Conservation (phyloP, 495 filamentous ascomycete genomes). For the Tuber calosporum region DNA sequence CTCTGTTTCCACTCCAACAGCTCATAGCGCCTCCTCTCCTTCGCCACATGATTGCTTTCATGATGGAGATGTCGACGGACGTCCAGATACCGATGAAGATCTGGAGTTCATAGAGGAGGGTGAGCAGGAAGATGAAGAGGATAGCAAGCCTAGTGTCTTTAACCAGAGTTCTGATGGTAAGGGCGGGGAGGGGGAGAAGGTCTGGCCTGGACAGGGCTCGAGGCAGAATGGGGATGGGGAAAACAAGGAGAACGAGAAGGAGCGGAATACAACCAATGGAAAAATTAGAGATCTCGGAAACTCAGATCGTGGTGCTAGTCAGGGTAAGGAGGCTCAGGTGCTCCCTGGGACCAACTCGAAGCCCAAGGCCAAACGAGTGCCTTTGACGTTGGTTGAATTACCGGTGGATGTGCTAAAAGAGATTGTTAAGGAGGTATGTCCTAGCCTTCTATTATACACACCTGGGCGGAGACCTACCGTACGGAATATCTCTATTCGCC, state of each 20-base stretch:
- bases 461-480: background rate
- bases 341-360: background rate
- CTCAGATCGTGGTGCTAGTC: background rate
- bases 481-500: conserved; percentile 1
- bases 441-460: conserved; percentile 19
- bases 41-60: conserved; percentile 17
- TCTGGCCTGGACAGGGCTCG: conserved; percentile 3
- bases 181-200: background rate
- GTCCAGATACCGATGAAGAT: conserved; percentile 31
- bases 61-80: conserved; percentile 27
- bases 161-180: background rate
- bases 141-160: conserved; percentile 8
- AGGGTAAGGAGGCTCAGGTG: conserved; percentile 15
- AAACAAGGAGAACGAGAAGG: background rate
- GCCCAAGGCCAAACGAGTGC: conserved; percentile 37
- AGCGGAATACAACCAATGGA: background rate
- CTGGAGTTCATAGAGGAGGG: conserved; percentile 21
- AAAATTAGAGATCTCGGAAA: background rate
- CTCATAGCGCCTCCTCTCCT: background rate
- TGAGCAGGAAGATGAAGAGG: conserved; percentile 15
- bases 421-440: conserved; percentile 76
- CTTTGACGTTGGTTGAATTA: conserved; percentile 61
- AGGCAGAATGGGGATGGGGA: conserved; percentile 4
- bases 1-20: background rate
- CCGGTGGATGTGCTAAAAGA: conserved; percentile 80